Conservation (phyloP, 805 yeast species). For the Saccharomyces eubayanus region DNA sequence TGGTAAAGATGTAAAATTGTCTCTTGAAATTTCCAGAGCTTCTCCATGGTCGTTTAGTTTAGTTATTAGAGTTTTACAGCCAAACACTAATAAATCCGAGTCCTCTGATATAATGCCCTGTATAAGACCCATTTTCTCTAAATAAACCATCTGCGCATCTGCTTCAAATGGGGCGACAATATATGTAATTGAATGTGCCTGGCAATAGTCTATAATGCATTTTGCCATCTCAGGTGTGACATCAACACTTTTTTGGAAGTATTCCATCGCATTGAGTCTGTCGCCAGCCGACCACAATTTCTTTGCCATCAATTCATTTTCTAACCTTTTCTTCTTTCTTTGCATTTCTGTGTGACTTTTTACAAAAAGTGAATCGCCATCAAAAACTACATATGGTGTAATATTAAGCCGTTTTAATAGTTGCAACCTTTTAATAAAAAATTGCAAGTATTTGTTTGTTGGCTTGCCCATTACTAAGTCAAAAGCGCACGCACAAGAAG, state of each 20-base stretch:
- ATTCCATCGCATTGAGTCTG: constrained; percentile 47
- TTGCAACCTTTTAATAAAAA: constrained; percentile 53
- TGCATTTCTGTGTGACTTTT: constrained; percentile 62
- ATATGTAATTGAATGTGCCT: constrained; percentile 47
- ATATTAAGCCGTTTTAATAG: constrained; percentile 59
- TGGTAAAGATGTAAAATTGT: constrained; percentile 40
- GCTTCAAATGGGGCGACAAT: constrained; percentile 97
- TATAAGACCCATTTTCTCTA: constrained; percentile 64
- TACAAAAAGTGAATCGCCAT: constrained; percentile 77
- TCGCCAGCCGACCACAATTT: constrained; percentile 43
- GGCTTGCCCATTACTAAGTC: constrained; percentile 64
- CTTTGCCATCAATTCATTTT: constrained; percentile 49
- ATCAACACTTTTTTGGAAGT: constrained; percentile 67
- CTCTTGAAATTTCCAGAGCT: constrained; percentile 57
- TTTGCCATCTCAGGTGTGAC: constrained; percentile 87
- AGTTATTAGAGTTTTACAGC: constrained; percentile 65
- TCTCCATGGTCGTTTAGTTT: constrained; percentile 62
- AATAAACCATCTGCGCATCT: constrained; percentile 87
- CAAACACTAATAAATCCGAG: constrained; percentile 83
- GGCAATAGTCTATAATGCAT: constrained; percentile 62
- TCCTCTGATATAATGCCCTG: constrained; percentile 88
- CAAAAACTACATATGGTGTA: constrained; percentile 80
- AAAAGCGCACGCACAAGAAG: constrained; percentile 69
- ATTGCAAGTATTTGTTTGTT: constrained; percentile 58
- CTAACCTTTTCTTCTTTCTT: constrained; percentile 46